Percentiles rank a stretch among this genome's conserved stretches.
Conservation (phyloP, 1,139 yeast genomes). For the Pneumocystis jirovecii region DNA sequence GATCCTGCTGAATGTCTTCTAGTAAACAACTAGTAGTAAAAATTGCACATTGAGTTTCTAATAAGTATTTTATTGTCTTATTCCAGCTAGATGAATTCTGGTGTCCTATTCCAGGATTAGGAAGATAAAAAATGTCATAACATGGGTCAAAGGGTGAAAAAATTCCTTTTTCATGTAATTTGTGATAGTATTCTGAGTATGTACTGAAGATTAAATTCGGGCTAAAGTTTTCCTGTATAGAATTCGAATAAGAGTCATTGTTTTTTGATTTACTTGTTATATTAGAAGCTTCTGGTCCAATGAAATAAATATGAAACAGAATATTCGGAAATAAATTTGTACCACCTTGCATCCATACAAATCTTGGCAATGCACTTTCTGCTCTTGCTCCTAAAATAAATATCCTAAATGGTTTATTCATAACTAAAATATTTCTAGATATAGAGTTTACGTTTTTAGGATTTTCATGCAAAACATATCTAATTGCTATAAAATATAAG, state of each 20-base stretch:
- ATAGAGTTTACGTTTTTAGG: slow-evolving; percentile 48
- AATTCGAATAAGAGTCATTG: slow-evolving; percentile 32
- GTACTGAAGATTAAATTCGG: slow-evolving; percentile 59
- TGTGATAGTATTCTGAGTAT: slow-evolving; percentile 85
- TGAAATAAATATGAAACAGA: slow-evolving; percentile 71
- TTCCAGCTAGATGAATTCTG: slow-evolving; percentile 75
- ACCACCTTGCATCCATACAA: slow-evolving; percentile 79
- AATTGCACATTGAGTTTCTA: slow-evolving; percentile 85
- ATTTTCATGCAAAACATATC: slow-evolving; percentile 28
- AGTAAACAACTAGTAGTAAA: slow-evolving; percentile 84
- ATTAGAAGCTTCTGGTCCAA: slow-evolving; percentile 83
- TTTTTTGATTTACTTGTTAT: slow-evolving; percentile 40
- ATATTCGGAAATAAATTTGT: slow-evolving; percentile 73
- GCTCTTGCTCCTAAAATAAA: slow-evolving; percentile 85
- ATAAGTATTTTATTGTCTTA: slow-evolving; percentile 65
- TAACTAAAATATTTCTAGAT: slow-evolving; percentile 1
- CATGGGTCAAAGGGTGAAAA: slow-evolving; percentile 97
- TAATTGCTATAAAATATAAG: background rate
- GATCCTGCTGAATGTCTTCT: slow-evolving; percentile 53
- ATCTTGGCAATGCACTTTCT: slow-evolving; percentile 86
- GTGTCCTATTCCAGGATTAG: slow-evolving; percentile 90
- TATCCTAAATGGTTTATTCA: slow-evolving; percentile 78
- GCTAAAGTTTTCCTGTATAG: slow-evolving; percentile 60
- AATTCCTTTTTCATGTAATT: slow-evolving; percentile 77
- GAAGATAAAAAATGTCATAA: slow-evolving; percentile 75